These are phyloP conservation scores for Avena eriantha DNA, from an alignment of 176 grass and related monocot genomes.

Conservation along the genomic window DNA sequence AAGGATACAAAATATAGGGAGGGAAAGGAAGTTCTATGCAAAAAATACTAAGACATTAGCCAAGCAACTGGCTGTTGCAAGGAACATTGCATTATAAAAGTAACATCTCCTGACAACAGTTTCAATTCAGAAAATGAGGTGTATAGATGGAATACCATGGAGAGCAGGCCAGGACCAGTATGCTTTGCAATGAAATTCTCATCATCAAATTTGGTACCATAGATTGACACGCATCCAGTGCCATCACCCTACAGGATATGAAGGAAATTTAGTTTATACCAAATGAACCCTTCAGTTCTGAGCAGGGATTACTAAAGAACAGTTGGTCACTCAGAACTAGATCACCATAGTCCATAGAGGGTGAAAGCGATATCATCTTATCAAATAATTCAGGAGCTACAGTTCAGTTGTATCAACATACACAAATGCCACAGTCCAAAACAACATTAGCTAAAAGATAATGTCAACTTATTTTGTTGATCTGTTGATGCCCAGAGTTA, in stretches of 20 bases:
- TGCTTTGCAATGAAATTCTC: constrained; percentile 98
- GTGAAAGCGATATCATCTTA: background rate
- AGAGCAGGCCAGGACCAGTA: constrained; percentile 90
- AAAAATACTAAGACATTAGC: background rate
- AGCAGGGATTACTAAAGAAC: constrained; percentile 27
- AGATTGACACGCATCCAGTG: constrained; percentile 84
- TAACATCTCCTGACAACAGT: background rate
- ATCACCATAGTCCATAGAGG: background rate
- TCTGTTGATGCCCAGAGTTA: constrained; percentile 16
- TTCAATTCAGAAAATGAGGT: background rate
- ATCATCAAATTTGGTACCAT: constrained; percentile 96
- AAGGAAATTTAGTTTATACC: constrained; percentile 32
- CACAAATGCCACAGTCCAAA: background rate
- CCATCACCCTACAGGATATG: constrained; percentile 75
- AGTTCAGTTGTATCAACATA: constrained; percentile 3
- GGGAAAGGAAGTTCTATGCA: background rate
- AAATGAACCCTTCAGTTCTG: background rate
- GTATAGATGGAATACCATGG: constrained; percentile 61
- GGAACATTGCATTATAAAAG: background rate
- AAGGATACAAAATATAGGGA: background rate
- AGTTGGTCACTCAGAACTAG: background rate
- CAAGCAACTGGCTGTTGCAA: background rate
- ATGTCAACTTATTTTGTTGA: constrained; percentile 11
- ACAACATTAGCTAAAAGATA: constrained; percentile 3
- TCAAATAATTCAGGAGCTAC: background rate